Base-by-base conservation (phyloP, 345 rosid genomes). In the Passiflora organensis region DNA sequence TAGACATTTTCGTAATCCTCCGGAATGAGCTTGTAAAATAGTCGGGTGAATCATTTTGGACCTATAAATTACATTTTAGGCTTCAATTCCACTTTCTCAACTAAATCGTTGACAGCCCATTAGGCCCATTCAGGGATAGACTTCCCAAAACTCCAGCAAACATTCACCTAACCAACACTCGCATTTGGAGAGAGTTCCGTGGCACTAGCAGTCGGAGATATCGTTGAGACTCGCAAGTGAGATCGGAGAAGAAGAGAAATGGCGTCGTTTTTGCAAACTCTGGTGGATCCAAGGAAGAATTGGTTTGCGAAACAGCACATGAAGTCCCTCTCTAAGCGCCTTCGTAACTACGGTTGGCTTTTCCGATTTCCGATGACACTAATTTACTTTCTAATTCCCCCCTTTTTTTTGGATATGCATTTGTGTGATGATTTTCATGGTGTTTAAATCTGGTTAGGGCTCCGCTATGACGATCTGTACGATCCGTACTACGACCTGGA, bases 391-490 rank as follows among this genome's bases (percentile, higher is more conserved):
- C 1, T 21, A 38, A 19, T 32, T 2, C n/a, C 8, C 4, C 16
- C 37, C 22, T 42, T 34, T 10, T 37, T 0, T 1, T 37, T 23
- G 6, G 15, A 46, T 28, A 11, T 63, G 0, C 42, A 14, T 22
- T 32, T n/a, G 1, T 45, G 25, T 13, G 6, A 52, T 1, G 14
- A 6, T 37, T 38, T 43, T 24, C 13, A 13, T 22, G 21, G 1
- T 2, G 11, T 64, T 71, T 15, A 17, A 28, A 67, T 13, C 11
- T 8, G n/a, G 43, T 50, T 44, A 89, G 99, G 99, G 49, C 87
- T 93, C 19, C 68, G 96, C 56, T 89, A 89, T 64, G 99, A 93
- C 42, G 99, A 93, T 76, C 72, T 86, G 37, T 93, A 68, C 71
- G 99, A 93, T 68, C 96, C 84, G 0, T 80, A 81, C 51, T 84